These are phyloP conservation scores for Fusarium vanettenii DNA, from an alignment of 2,329 filamentous ascomycete species.

Conservation along the genomic window DNA sequence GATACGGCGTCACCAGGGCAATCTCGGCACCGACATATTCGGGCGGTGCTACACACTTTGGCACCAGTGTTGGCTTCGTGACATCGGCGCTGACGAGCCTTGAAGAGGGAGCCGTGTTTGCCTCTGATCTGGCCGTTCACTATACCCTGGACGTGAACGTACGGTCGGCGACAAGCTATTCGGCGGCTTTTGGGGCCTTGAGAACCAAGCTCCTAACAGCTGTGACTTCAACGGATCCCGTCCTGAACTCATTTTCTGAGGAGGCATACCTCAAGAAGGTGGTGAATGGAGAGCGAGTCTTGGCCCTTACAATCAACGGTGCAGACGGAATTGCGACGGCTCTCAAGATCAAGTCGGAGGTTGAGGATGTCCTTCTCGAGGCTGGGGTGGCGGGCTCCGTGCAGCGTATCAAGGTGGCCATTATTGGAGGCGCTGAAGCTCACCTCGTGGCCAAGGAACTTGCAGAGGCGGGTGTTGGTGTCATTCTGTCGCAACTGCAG, in stretches of 20 bases:
- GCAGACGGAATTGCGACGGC: conserved; percentile 71
- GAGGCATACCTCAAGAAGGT: conserved; percentile 64
- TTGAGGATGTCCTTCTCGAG: conserved; percentile 57
- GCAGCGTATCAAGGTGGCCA: conserved; percentile 61
- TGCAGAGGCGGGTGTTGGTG: conserved; percentile 65
- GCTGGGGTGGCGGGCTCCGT: neutral
- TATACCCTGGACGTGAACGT: conserved; percentile 63
- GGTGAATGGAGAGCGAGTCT: conserved; percentile 62
- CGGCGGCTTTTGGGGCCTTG: conserved; percentile 63
- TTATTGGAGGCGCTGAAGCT: conserved; percentile 73
- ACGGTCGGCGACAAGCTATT: conserved; percentile 61
- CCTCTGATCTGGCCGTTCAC: conserved; percentile 66
- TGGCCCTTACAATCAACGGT: conserved; percentile 70
- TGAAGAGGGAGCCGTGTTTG: conserved; percentile 63
- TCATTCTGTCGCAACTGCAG: conserved; percentile 70
- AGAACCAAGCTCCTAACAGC: conserved; percentile 66
- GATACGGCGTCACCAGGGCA: conserved; percentile 69
- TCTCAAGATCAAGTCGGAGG: conserved; percentile 67
- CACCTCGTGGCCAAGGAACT: conserved; percentile 69
- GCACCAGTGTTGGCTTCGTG: conserved; percentile 69
- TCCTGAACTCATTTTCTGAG: conserved; percentile 59
- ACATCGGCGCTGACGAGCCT: conserved; percentile 61
- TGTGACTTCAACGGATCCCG: conserved; percentile 50
- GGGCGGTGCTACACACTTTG: conserved; percentile 59
- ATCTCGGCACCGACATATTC: conserved; percentile 66